Percentiles rank a stretch among this genome's conserved stretches.
phyloP scores from a whole-genome alignment of 2,329 filamentous ascomycete species.

The Cadophora sp. region DNA sequence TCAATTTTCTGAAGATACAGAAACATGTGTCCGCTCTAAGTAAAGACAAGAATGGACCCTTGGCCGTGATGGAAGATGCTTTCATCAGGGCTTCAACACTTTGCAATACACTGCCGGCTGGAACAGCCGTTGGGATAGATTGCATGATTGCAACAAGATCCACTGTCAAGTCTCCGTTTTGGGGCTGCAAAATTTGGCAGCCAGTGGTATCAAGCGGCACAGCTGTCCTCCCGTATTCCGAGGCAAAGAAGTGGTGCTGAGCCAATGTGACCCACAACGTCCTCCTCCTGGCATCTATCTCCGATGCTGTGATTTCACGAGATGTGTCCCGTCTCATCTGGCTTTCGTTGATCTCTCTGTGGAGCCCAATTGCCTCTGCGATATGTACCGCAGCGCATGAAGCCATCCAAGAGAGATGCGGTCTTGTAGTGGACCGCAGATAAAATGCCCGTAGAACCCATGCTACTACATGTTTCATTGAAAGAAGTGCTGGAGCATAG shows the following conservation, averaged over 20 bases:
- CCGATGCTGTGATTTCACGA: constrained; percentile 16
- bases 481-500: not conserved
- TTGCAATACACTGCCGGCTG: constrained; percentile 18
- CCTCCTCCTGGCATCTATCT: constrained; percentile 31
- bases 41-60: not conserved
- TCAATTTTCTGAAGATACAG: constrained; percentile 28
- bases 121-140: constrained; percentile 19
- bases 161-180: constrained; percentile 27
- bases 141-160: constrained; percentile 31
- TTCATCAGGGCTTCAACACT: not conserved
- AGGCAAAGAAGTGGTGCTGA: constrained; percentile 33
- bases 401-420: constrained; percentile 39
- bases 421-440: constrained; percentile 38
- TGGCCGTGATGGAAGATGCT: not conserved
- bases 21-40: constrained; percentile 31
- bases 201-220: constrained; percentile 30
- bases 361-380: constrained; percentile 39
- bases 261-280: constrained; percentile 35
- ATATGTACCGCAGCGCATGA: constrained; percentile 39
- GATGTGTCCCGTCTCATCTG: constrained; percentile 21
- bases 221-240: constrained; percentile 35
- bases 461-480: not conserved
- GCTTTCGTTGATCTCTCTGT: constrained; percentile 36
- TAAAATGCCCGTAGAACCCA: constrained; percentile 32
- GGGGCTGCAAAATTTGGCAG: constrained; percentile 22